Evolutionary conservation across 495 filamentous ascomycete species (phyloP), one percentile per base, ranked within the genome.

Genomic region (Achaetomiella virescens): DNA sequence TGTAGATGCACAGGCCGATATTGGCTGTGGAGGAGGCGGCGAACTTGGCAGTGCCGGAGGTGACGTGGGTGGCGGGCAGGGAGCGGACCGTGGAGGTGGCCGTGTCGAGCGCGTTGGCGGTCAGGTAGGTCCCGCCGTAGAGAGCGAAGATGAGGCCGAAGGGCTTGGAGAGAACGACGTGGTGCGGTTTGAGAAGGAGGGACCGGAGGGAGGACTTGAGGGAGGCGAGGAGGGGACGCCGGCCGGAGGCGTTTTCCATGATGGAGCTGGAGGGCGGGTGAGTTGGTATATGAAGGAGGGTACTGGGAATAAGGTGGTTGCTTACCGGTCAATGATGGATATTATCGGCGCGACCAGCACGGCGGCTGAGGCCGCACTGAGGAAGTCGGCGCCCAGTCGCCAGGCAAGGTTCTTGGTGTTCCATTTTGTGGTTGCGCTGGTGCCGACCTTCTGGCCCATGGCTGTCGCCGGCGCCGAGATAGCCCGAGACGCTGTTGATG

Each of bases 191-290:
- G 22, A 75, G 64, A 60, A 95, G 40, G 62, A 96, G 80, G 29
- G 79, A 76, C 8, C 64, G 70, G 48, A 93, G 67, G 35, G 86
- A 87, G 59, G 70, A 66, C 52, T 76, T 79, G 61, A 96, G 73
- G 44, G 88, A 91, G 45, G 73, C 67, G 44, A 71, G 70, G 55
- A 97, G 84, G n/a, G 86, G 79, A 59, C 79, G 78, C 52, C 85
- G 82, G 61, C 90, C 91, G 40, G 89, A 90, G 15, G 92, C 89
- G 74, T 96, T 96, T 72, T 97, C 91, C 72, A 97, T 96, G 64
- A 98, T 95, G 11, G 84, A 89, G 50, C 90, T 96, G 62, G 9
- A n/a, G 15, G 20, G 31, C 33, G 12, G 5, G 15, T 0, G 17
- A 11, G 42, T 55, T 47, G 52, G 40, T 5, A 15, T 21, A 43